Percentiles rank a stretch among this genome's conserved stretches.
These are phyloP conservation scores for Exophiala sp. DNA, from an alignment of 2,329 filamentous ascomycete genomes.

Conservation along the genomic window DNA sequence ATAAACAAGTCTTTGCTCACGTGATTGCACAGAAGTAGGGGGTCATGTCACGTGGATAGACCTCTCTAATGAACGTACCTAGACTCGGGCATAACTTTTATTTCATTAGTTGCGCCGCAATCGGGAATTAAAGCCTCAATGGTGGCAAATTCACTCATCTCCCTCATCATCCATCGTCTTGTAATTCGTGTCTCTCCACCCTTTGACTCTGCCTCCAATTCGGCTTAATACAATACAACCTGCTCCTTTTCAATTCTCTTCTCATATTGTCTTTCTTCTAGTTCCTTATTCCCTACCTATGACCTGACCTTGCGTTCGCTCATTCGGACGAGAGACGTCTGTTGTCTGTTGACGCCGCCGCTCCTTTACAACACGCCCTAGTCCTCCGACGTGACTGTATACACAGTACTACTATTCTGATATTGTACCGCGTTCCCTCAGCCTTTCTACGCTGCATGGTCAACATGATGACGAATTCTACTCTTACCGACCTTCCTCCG, in stretches of 20 bases:
- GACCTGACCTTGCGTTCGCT: neutral
- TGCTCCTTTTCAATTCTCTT: neutral
- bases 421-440: neutral
- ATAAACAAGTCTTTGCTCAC: neutral
- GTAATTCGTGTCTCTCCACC: constrained; percentile 17
- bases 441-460: constrained; percentile 6
- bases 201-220: neutral
- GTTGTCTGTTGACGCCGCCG: neutral
- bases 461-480: constrained; percentile 23
- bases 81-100: constrained; percentile 41
- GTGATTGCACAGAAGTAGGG: constrained; percentile 32
- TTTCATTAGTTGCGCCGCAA: neutral
- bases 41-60: constrained; percentile 20
- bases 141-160: constrained; percentile 36
- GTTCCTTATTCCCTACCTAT: neutral
- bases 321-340: too few species aligned
- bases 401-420: neutral
- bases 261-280: neutral
- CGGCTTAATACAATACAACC: neutral
- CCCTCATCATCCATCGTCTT: constrained; percentile 41
- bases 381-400: neutral
- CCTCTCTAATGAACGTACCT: neutral
- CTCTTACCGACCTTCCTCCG: constrained; percentile 60
- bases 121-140: constrained; percentile 2
- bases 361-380: neutral